Base-by-base conservation (phyloP, 2,329 filamentous ascomycete genomes). In the Aspergillus eucalypticola region DNA sequence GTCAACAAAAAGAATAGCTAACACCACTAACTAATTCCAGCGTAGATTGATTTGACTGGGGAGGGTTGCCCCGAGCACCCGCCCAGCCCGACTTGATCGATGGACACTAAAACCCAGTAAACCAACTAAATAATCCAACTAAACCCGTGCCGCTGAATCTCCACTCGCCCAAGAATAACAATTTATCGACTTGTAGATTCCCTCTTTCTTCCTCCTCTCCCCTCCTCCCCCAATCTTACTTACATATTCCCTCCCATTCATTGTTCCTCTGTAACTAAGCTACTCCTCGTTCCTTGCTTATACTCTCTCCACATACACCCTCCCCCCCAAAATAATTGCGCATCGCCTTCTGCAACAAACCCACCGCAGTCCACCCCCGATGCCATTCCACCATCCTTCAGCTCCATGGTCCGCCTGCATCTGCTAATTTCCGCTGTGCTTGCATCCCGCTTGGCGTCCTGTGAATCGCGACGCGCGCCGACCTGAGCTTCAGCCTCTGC, bases 61-160 rank as follows among this genome's bases (percentile, higher is more conserved):
- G 62, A 29, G 27, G 60, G 65, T 67, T 67, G 63, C 66, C 66
- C 64, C 60, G 66, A 67, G 60, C 66, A 66, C 61, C 64, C 57
- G 55, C 46, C 60, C 60, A 61, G 32, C 32, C 32, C 11, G 32
- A 58, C 59, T 59, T 49, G 32, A 61, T 60, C 50, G 55, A 62
- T 58, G 11, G 32, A 35, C 8, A 29, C 27, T 29, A 29, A 29
- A 29, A 27, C 25, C 25, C 25, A 27, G 25, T 29, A 29, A 29
- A 29, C 27, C 27, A 29, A 29, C 27, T 29, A 11, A 29, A 29
- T 27, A 29, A 29, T 27, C 27, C 27, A 29, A 35, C 32, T 35
- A 35, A 35, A 35, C 44, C 42, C 13, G 25, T 52, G 38, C 53
- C 53, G 17, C 46, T 50, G 21, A 60, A 54, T 35, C 51, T 62